Evolutionary conservation across 2,329 filamentous ascomycete species (phyloP), one percentile per base, ranked within the genome.

Genomic region (Aspergillus uvarum): DNA sequence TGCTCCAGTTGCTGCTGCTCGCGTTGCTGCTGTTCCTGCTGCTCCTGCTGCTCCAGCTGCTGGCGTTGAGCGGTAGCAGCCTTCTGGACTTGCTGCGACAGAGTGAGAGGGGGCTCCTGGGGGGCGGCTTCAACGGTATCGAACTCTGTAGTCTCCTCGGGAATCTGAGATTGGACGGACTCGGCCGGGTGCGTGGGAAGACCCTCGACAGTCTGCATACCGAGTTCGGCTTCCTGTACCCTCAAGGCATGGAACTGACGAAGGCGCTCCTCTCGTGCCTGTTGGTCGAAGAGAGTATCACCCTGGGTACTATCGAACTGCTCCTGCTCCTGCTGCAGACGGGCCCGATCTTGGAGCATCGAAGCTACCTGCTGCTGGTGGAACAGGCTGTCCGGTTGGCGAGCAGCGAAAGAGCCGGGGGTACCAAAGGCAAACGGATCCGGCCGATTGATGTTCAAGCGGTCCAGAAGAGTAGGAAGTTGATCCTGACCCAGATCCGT

Each of bases 81-180:
- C 76, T 92, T 90, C 75, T 93, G 90, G 0, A 95, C 90, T 75
- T 94, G 91, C 73, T 96, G 88, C 4, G 90, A 92, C 57, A 96
- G 79, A 51, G 91, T 92, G 14, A 93, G 82, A 21, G 81, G 75
- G 62, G 86, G 82, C 53, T 80, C 77, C 38, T 76, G 38, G 14
- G 38, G 16, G 5, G 38, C 38, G 38, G 16, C 38, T 7, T 42
- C 38, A 42, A n/a, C 16, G 6, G 6, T 14, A n/a, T 42, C 74
- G 52, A 67, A 56, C n/a, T 65, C 64, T 14, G 68, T 65, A 5
- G 50, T 32, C 4, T 51, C 42, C 31, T 26, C 65, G 59, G 80
- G 57, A 21, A 68, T 65, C 50, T 75, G 67, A 14, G 47, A 31
- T 42, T 67, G 63, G 21, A 60, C 53, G 29, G 62, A 68, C 49